Base-by-base conservation (phyloP, 2,329 filamentous ascomycete species). In the Zasmidium cellare region DNA sequence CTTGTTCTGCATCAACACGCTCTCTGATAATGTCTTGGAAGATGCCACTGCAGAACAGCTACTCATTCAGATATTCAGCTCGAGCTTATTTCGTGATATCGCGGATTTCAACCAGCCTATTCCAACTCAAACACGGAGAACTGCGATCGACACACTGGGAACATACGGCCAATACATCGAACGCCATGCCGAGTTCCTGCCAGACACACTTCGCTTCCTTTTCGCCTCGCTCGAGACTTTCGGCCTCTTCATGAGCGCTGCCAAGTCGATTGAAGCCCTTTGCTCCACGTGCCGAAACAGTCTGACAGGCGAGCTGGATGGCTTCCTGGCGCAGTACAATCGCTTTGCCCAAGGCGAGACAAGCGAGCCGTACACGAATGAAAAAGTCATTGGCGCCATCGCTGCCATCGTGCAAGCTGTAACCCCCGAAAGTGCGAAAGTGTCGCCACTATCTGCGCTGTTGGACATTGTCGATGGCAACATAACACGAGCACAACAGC, bases 91-190 rank as follows among this genome's bases (percentile, higher is more conserved):
- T 75, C 86, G 61, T 68, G 79, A 70, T 69, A 82, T 74, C 69
- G 79, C 51, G 71, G 81, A 60, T 73, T 74, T 71, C 46, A 70
- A 66, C 22, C 54, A 76, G 2, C 73, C 78, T 2, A 80, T 91
- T 11, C 87, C 87, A 1, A 75, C 83, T 3, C 82, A 86, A 53
- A 82, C 86, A 18, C 82, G 85, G 51, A 85, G 90, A 66, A 88
- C 88, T 0, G 87, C 87, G 35, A 81, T 93, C 25, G 82, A 84
- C 47, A 75, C 90, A 44, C 85, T 93, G 44, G 88, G 89, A 63
- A 82, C 85, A 23, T 92, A 91, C 69, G 85, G 88, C 3, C 84
- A 87, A 54, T 94, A 90, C 74, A 93, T 96, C 71, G 83, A 89
- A 66, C 82, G 86, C 20, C 85, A 90, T 68, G 78, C 85, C 1